Evolutionary conservation across 257 asterid genomes (phyloP), one percentile per base, ranked within the genome.

Genomic region (Rehmannia glutinosa): DNA sequence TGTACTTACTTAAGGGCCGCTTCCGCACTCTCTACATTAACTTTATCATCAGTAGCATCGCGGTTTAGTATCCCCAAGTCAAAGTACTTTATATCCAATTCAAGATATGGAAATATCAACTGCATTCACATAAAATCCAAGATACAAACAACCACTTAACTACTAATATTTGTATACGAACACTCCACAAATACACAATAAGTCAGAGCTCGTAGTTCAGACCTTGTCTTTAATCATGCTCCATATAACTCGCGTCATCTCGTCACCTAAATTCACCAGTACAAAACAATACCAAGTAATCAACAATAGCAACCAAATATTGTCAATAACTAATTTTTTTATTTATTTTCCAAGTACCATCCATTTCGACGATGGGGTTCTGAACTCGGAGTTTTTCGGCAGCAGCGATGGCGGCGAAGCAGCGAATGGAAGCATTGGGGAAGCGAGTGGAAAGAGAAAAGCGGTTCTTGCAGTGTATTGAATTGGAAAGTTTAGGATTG

Each of bases 171-270:
- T 5, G 0, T 25, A 54, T 3, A 59, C 50, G 33, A 20, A 9
- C 33, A 38, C 33, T 19, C 27, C 36, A 60, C 12, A 53, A 30
- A 25, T 53, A 62, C 50, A 21, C n/a, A 1, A 6, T 3, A 11
- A 54, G 3, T 25, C 35, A 21, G 30, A 11, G 41, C 51, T 38
- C 47, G 21, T 4, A 20, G 6, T 9, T 8, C 66, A 32, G 3
- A 86, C 96, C 91, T 89, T 87, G 10, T 89, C 95, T 63, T 89
- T 89, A 16, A 89, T 83, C 93, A 82, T 78, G 27, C 56, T 74
- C 97, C 97, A 89, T 53, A 89, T 89, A 58, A 87, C 81, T 69
- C 97, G 83, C 58, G 97, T 75, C 97, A 89, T 89, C 80, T 89
- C 95, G 75, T 89, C 97, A 43, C 97, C 97, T 89, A 62, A 41